A percentile compares a stretch with the other conserved stretches of the same genome.
phyloP scores from a whole-genome alignment of 1,139 yeast species.

The Hansenula lynferdii region DNA sequence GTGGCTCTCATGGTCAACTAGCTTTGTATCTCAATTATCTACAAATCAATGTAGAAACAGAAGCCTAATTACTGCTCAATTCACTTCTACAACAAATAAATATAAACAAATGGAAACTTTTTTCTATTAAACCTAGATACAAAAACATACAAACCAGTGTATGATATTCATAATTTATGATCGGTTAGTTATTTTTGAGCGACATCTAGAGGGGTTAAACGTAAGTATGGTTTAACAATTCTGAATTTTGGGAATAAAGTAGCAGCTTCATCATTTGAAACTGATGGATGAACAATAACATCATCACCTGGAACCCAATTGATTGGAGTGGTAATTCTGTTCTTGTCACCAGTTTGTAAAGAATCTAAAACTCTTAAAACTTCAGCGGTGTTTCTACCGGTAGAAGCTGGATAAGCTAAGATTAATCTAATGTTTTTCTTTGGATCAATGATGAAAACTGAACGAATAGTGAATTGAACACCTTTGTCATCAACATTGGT shows the following conservation, averaged over 20 bases:
- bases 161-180: neutral
- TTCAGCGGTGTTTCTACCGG: conserved; percentile 88
- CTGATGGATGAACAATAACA: conserved; percentile 75
- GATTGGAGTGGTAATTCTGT: conserved; percentile 76
- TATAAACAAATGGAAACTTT: too few species aligned
- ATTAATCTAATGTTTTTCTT: conserved; percentile 67
- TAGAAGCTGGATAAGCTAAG: conserved; percentile 77
- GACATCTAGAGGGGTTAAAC: conserved; percentile 42
- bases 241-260: conserved; percentile 71
- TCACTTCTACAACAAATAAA: too few species aligned
- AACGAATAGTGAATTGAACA: conserved; percentile 66
- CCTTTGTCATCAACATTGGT: conserved; percentile 56
- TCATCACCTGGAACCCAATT: conserved; percentile 88
- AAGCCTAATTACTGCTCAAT: too few species aligned
- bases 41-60: too few species aligned
- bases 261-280: conserved; percentile 67
- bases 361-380: conserved; percentile 79
- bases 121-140: too few species aligned
- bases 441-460: conserved; percentile 82
- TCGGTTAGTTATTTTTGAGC: conserved; percentile 1
- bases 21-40: too few species aligned
- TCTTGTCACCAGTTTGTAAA: conserved; percentile 67
- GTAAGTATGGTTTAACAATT: conserved; percentile 73
- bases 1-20: too few species aligned
- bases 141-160: neutral